Evolutionary conservation across 2,329 filamentous ascomycete species (phyloP), one percentile per base, ranked within the genome.

Genomic region (Fusarium protoensiforme): DNA sequence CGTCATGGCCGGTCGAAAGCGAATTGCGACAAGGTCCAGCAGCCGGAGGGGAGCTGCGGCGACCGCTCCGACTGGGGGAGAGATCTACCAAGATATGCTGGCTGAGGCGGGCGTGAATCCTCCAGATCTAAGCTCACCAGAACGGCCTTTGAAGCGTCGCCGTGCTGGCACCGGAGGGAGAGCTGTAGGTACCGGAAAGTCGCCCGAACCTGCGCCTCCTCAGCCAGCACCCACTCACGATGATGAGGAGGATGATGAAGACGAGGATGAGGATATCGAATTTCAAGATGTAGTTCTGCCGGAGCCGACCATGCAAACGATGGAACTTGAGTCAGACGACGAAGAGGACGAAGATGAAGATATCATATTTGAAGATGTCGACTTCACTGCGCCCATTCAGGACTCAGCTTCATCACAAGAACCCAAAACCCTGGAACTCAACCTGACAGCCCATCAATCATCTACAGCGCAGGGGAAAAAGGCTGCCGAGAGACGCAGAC

Each of bases 251-350:
- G 41, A 79, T 0, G 81, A 81, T 2, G 82, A 81, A 2, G 81
- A 84, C 1, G 83, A 85, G 4, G 85, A 85, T 5, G 84, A 86
- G 4, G 81, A 83, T 14, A 64, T 86, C 24, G 83, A 87, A 48
- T 88, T 89, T 72, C 84, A 89, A 68, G 87, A 89, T 74, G 85
- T 89, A 2, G 73, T 79, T 5, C 73, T 88, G 4, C 87, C 88
- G 1, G 72, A 80, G 16, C 83, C 87, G 0, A 87, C 84, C 0
- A 73, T 88, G 20, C 88, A 90, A 75, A 90, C 87, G 1, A 82
- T 88, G 63, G 83, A 86, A 53, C 78, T 83, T 62, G 86, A 87
- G 36, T 86, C 85, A 0, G 87, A 87, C 11, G 85, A 87, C 2
- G 83, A 84, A 1, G 84, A 84, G 1, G 78, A 85, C 2, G 83